These are phyloP conservation scores for Leccinum arenicola DNA, from an alignment of 768 basidiomycete species.

Conservation along the genomic window DNA sequence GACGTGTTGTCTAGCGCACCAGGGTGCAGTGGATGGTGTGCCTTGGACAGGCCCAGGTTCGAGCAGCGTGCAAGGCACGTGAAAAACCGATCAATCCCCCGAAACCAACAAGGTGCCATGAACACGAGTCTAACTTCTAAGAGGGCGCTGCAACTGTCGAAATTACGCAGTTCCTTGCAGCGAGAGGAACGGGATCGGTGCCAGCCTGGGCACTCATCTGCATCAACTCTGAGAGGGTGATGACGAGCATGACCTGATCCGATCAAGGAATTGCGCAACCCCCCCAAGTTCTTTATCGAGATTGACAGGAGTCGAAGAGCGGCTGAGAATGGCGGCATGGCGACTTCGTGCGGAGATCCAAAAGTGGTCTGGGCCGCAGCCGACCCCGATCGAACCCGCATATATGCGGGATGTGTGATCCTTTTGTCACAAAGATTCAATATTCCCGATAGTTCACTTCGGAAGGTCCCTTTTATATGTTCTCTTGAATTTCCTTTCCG, in stretches of 20 bases:
- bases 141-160: slow-evolving; percentile 7
- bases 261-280: not conserved
- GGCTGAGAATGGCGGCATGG: slow-evolving; percentile 26
- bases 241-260: not conserved
- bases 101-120: slow-evolving; percentile 25
- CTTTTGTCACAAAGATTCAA: slow-evolving; percentile 34
- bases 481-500: slow-evolving; percentile 36
- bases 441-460: slow-evolving; percentile 31
- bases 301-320: slow-evolving; percentile 18
- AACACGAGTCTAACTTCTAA: slow-evolving; percentile 24
- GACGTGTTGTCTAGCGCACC: slow-evolving; percentile 13
- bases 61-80: slow-evolving; percentile 25
- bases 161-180: slow-evolving; percentile 1
- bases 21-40: slow-evolving; percentile 15
- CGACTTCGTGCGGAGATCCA: slow-evolving; percentile 33
- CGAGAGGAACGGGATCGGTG: not conserved
- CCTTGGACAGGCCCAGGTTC: slow-evolving; percentile 26
- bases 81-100: slow-evolving; percentile 27
- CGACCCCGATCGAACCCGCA: slow-evolving; percentile 38
- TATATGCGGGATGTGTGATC: slow-evolving; percentile 31
- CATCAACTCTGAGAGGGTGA: not conserved
- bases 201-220: not conserved
- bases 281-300: slow-evolving; percentile 12
- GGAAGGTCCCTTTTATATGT: slow-evolving; percentile 38
- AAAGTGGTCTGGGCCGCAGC: slow-evolving; percentile 35